Conservation (phyloP, 768 basidiomycete species). For the Coprinopsis strossmayeri region DNA sequence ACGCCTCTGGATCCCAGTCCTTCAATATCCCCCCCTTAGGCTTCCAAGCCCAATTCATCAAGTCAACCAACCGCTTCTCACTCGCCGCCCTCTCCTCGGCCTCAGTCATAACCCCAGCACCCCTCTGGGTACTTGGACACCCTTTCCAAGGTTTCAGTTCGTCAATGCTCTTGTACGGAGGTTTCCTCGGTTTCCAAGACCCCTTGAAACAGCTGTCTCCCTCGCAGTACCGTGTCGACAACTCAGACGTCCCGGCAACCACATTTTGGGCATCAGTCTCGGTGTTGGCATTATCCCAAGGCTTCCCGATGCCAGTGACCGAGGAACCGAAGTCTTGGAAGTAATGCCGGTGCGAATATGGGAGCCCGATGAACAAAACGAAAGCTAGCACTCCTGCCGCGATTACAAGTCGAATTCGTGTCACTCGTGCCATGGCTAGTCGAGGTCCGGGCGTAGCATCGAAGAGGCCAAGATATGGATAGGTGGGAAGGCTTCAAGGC, state of each 20-base stretch:
- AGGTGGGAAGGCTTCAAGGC: neutral
- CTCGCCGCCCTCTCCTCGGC: slow-evolving; percentile 16
- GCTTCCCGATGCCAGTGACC: too few relatives aligned
- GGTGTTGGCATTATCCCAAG: neutral
- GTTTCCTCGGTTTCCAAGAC: slow-evolving; percentile 19
- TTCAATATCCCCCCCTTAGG: slow-evolving; percentile 19
- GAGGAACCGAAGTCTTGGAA: too few relatives aligned
- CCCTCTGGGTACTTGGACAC: slow-evolving; percentile 17
- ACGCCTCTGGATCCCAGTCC: slow-evolving; percentile 23
- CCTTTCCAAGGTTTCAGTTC: slow-evolving; percentile 23
- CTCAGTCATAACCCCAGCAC: slow-evolving; percentile 5
- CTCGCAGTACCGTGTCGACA: neutral
- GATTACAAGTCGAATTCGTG: neutral
- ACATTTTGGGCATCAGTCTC: neutral
- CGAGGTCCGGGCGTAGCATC: too few relatives aligned
- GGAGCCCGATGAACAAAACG: neutral
- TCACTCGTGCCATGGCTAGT: neutral
- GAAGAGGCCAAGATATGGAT: too few relatives aligned
- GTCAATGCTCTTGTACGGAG: slow-evolving; percentile 16
- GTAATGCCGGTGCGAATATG: neutral
- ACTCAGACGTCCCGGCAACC: neutral
- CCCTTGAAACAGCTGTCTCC: slow-evolving; percentile 19
- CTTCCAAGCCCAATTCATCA: slow-evolving; percentile 26
- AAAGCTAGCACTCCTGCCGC: neutral
- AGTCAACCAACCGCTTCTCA: slow-evolving; percentile 22